Evolutionary conservation across 1,284 basidiomycete species (phyloP).

Genomic region (Ceratobasidium sp.): DNA sequence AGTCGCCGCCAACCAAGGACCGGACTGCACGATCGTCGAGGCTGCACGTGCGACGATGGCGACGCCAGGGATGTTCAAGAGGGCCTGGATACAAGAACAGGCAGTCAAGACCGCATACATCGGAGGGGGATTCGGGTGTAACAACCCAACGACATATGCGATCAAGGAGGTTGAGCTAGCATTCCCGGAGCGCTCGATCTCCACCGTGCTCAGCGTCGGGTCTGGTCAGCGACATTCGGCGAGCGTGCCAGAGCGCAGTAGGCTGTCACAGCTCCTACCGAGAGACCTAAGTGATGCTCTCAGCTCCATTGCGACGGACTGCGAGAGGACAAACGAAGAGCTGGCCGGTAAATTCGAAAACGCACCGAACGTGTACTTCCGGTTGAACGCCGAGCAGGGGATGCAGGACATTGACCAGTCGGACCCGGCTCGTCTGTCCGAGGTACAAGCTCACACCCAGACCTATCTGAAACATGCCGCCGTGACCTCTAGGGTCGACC

Average conservation of each 20-base stretch:
- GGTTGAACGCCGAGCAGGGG: conserved; percentile 22
- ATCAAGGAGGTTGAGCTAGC: not conserved
- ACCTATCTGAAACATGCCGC: not conserved
- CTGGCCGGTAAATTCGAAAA: not conserved
- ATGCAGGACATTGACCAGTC: conserved; percentile 13
- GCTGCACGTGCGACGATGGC: conserved; percentile 42
- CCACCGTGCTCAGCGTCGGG: conserved; percentile 5
- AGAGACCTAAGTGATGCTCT: not conserved
- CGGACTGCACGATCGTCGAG: conserved; percentile 41
- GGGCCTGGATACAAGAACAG: not conserved
- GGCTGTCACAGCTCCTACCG: too few species aligned
- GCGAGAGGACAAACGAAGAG: not conserved
- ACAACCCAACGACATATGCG: conserved; percentile 4
- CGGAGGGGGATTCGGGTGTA: conserved; percentile 16
- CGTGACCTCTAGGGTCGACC: too few species aligned
- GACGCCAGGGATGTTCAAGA: conserved; percentile 39
- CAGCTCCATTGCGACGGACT: not conserved
- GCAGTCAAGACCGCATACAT: not conserved
- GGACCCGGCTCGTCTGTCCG: not conserved
- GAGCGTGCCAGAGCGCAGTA: not conserved
- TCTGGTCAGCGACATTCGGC: not conserved
- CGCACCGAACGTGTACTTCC: not conserved
- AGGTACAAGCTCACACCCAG: conserved; percentile 9
- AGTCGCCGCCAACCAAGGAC: not conserved
- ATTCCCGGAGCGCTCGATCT: not conserved